These are phyloP conservation scores for Perkinsus olseni DNA, from an alignment of 169 alveolate species.

Conservation along the genomic window DNA sequence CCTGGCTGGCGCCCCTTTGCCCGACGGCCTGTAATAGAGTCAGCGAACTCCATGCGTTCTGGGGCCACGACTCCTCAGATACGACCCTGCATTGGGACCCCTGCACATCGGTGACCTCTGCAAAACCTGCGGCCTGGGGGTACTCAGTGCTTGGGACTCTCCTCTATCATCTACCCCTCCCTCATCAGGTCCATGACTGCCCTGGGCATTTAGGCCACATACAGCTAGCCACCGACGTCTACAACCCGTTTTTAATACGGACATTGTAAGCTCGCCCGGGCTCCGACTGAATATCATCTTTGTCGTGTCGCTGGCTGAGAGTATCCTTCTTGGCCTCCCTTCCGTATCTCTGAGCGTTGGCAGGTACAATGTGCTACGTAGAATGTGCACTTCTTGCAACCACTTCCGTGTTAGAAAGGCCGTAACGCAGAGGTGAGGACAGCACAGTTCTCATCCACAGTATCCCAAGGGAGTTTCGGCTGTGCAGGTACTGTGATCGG, in stretches of 20 bases:
- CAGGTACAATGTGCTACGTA: not conserved
- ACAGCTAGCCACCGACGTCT: not conserved
- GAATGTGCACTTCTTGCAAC: not conserved
- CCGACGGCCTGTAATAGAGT: not conserved
- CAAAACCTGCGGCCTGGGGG: not conserved
- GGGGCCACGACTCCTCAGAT: not conserved
- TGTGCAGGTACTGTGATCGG: not conserved
- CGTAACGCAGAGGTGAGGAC: not conserved
- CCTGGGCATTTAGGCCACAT: not conserved
- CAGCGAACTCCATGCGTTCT: not conserved
- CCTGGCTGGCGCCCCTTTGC: not conserved
- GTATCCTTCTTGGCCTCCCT: too few relatives aligned
- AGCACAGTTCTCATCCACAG: not conserved
- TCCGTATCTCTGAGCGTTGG: too few relatives aligned
- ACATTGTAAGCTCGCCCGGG: not conserved
- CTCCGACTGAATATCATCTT: too few relatives aligned
- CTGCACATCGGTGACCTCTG: not conserved
- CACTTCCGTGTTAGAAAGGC: not conserved
- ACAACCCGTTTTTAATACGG: not conserved
- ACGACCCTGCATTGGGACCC: constrained; percentile 1
- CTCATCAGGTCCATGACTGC: not conserved
- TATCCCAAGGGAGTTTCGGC: not conserved
- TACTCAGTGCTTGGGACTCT: not conserved
- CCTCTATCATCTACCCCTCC: not conserved
- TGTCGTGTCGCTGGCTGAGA: too few relatives aligned